These are phyloP conservation scores for Botrytis galanthina DNA, from an alignment of 2,329 filamentous ascomycete genomes.

Conservation along the genomic window DNA sequence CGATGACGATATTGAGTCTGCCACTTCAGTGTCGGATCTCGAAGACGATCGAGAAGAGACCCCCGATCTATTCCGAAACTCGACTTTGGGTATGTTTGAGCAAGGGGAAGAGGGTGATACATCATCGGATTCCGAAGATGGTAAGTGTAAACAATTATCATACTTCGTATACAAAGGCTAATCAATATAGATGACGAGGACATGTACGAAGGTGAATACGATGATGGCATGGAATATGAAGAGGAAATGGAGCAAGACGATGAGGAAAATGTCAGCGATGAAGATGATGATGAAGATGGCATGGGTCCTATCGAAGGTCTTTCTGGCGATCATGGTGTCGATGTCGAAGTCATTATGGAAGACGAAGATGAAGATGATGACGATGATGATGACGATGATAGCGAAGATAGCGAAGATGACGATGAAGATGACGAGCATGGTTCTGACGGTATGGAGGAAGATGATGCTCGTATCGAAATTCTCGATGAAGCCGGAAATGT, in stretches of 20 bases:
- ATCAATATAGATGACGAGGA: conserved; percentile 71
- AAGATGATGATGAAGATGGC: conserved; percentile 78
- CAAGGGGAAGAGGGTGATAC: conserved; percentile 77
- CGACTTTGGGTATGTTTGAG: conserved; percentile 91
- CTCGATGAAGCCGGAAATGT: conserved; percentile 62
- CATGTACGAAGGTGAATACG: conserved; percentile 90
- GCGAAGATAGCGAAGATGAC: conserved; percentile 53
- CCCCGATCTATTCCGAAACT: conserved; percentile 94
- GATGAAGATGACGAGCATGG: conserved; percentile 55
- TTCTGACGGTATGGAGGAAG: conserved; percentile 45
- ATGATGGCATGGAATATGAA: conserved; percentile 89
- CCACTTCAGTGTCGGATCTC: conserved; percentile 84
- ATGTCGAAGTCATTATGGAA: conserved; percentile 78
- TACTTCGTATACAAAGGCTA: conserved; percentile 21
- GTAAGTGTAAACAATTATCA: conserved; percentile 37
- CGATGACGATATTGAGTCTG: conserved; percentile 84
- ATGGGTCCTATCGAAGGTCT: conserved; percentile 84
- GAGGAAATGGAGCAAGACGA: conserved; percentile 77
- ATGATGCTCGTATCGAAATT: conserved; percentile 51
- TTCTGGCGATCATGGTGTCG: conserved; percentile 57
- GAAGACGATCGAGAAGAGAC: conserved; percentile 90
- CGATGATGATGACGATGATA: conserved; percentile 41
- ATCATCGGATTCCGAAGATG: conserved; percentile 65
- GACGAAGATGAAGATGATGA: conserved; percentile 46
- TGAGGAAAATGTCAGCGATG: conserved; percentile 85